Percentiles rank a stretch among this genome's conserved stretches.
Conservation (phyloP, 2,329 filamentous ascomycete genomes). For the Cladosporium sp. region DNA sequence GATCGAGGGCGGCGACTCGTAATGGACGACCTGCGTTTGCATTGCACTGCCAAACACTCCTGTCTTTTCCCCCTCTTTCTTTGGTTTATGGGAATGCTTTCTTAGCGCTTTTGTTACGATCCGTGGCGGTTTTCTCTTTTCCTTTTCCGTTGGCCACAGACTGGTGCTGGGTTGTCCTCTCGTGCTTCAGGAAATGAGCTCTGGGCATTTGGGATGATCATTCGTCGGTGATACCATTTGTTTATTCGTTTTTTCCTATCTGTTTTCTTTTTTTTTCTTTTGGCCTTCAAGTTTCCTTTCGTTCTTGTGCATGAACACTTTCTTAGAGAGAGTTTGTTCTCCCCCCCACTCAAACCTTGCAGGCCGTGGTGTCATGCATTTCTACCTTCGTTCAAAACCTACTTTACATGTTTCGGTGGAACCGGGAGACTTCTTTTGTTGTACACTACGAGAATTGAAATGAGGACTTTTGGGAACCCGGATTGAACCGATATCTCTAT, state of each 20-base stretch:
- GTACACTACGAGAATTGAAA: not conserved
- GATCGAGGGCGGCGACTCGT: conserved; percentile 26
- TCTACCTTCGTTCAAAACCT: not conserved
- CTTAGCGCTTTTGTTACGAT: not conserved
- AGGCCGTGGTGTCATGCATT: not conserved
- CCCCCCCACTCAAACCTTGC: not conserved
- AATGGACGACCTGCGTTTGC: not conserved
- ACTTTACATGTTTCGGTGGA: not conserved
- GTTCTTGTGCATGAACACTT: not conserved
- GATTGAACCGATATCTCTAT: not conserved
- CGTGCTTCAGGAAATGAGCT: not conserved
- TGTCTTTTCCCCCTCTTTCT: not conserved
- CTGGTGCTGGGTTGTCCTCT: not conserved
- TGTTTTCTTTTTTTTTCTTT: too few species aligned
- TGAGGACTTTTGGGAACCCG: not conserved
- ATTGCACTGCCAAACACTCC: not conserved
- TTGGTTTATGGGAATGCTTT: not conserved
- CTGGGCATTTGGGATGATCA: not conserved
- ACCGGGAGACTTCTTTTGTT: not conserved
- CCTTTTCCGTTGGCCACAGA: not conserved
- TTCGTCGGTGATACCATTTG: not conserved
- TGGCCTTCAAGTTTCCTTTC: not conserved
- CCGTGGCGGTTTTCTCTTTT: not conserved
- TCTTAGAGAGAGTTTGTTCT: not conserved
- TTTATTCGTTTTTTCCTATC: not conserved